Conservation (phyloP, 2,329 filamentous ascomycete genomes). For the Scopulariopsis brevicaulis region DNA sequence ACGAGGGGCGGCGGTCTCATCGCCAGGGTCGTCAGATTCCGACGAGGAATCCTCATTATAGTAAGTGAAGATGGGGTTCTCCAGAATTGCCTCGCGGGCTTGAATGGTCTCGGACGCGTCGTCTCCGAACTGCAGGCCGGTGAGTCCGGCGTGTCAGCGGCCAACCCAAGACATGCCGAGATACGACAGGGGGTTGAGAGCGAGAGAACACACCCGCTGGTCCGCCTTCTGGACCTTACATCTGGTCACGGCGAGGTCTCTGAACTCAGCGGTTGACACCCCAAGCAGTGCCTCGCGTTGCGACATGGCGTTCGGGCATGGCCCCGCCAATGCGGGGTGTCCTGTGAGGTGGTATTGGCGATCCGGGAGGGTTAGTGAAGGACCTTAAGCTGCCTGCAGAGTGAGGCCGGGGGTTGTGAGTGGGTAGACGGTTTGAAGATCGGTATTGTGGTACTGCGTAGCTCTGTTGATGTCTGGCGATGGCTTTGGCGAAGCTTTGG, state of each 20-base stretch:
- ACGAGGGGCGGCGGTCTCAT: background rate
- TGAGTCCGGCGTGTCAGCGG: background rate
- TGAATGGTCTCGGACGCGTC: background rate
- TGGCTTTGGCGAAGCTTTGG: background rate
- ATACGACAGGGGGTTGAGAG: background rate
- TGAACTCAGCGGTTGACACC: background rate
- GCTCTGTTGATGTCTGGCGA: background rate
- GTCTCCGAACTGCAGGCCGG: background rate
- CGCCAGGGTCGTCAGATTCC: background rate
- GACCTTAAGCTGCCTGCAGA: background rate
- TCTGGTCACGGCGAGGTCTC: background rate
- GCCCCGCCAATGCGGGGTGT: background rate
- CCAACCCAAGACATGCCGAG: background rate
- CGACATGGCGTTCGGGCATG: background rate
- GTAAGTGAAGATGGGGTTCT: background rate
- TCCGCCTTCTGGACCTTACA: background rate
- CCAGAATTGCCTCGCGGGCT: background rate
- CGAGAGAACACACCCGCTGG: background rate
- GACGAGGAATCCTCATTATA: too few relatives aligned
- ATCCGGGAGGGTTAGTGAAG: background rate
- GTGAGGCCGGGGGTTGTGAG: too few relatives aligned
- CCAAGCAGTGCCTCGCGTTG: background rate
- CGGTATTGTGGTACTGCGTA: too few relatives aligned
- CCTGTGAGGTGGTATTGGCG: background rate
- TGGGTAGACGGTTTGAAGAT: too few relatives aligned